Conservation (phyloP, 2,329 filamentous ascomycete genomes). For the Botrytis elliptica region DNA sequence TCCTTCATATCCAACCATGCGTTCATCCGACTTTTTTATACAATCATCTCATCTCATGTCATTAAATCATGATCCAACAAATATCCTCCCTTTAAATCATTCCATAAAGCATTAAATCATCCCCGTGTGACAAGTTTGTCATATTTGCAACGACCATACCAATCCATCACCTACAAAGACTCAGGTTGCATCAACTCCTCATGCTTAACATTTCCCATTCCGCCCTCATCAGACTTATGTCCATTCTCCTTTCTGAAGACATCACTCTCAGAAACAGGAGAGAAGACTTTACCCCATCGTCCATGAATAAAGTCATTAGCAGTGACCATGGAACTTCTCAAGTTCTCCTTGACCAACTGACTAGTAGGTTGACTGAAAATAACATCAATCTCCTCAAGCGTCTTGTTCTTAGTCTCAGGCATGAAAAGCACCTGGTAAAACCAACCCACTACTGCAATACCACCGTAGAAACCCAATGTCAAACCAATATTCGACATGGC, state of each 20-base stretch:
- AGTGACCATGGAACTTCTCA: constrained; percentile 39
- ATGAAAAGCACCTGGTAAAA: constrained; percentile 73
- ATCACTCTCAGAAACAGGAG: constrained; percentile 34
- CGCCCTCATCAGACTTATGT: constrained; percentile 27
- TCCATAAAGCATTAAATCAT: background rate
- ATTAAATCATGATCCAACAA: background rate
- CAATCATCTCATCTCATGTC: background rate
- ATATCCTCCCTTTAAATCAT: background rate
- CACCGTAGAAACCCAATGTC: constrained; percentile 69
- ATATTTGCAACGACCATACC: background rate
- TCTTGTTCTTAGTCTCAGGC: constrained; percentile 68
- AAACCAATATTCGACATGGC: constrained; percentile 67
- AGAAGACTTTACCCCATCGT: constrained; percentile 37
- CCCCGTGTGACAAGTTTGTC: background rate
- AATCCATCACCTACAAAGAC: background rate
- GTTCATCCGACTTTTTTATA: constrained; percentile 1
- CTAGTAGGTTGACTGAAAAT: constrained; percentile 63
- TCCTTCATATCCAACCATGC: background rate
- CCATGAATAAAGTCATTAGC: constrained; percentile 32
- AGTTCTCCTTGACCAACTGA: constrained; percentile 61
- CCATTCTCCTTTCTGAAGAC: constrained; percentile 35
- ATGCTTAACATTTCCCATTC: constrained; percentile 25
- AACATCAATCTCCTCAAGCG: constrained; percentile 69
- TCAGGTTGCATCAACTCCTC: constrained; percentile 26
- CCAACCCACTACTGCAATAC: constrained; percentile 68